phyloP scores from a whole-genome alignment of 148 eudicot genomes.

The Arctostaphylos glauca region DNA sequence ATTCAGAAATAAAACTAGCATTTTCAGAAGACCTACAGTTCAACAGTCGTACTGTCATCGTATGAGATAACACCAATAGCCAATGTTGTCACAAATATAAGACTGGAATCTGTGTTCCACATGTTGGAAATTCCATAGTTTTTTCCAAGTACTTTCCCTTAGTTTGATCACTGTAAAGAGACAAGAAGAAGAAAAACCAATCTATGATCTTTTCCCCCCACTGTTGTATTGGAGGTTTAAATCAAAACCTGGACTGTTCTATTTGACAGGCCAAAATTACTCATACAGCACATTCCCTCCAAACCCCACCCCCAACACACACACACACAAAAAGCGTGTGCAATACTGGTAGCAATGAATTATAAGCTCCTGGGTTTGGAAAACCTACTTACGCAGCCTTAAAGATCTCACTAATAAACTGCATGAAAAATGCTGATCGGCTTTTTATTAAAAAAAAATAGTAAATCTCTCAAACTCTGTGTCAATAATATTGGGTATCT shows the following conservation, averaged over 20 bases:
- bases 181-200: not conserved
- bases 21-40: not conserved
- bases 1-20: not conserved
- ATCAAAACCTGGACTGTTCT: not conserved
- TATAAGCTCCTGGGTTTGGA: not conserved
- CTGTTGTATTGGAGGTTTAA: not conserved
- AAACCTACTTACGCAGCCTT: not conserved
- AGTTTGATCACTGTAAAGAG: not conserved
- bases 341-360: too few relatives aligned
- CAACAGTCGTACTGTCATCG: not conserved
- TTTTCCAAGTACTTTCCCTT: not conserved
- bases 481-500: not conserved
- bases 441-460: not conserved
- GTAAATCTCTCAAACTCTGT: not conserved
- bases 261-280: not conserved
- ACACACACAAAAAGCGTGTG: too few relatives aligned
- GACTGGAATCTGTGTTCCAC: not conserved
- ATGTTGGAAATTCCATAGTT: not conserved
- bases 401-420: not conserved
- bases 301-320: too few relatives aligned
- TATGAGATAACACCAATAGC: not conserved
- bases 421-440: not conserved
- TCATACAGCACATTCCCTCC: too few relatives aligned
- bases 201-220: not conserved
- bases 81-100: not conserved